Evolutionary conservation across 805 yeast species (phyloP), one percentile per base, ranked within the genome.

Genomic region (Schwanniomyces polymorphus): DNA sequence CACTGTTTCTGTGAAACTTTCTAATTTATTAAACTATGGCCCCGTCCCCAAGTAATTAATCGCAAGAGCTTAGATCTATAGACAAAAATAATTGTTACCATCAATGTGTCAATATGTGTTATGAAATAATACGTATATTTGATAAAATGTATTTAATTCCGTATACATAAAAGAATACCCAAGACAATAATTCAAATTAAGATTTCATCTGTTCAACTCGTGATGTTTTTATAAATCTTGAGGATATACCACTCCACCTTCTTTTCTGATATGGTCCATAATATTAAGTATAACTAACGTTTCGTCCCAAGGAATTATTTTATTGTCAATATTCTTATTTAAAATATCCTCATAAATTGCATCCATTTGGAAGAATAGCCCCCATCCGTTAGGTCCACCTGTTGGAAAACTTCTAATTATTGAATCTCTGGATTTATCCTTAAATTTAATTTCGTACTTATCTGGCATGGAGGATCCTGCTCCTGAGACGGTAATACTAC

Each of bases 321-420:
- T 60, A 47, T 72, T 69, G 50, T 72, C 67, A 11, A 58, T 55
- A 45, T 61, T 65, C 10, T 80, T 79, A 14, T 59, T 62, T 5
- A 56, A 45, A 34, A 81, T 62, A 45, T 73, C 78, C 39, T 68
- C 60, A 4, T 80, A 84, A 27, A 72, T 74, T 6, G 78, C 81
- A 54, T 79, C 75, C 1, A 84, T 84, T 61, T 81, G 85, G 58
- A 74, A 76, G 53, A 75, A 76, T 57, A 80, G 75, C 0, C 86
- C 86, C 23, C 23, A 21, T 21, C 23, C 23, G 5, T 21, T 21
- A 5, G 23, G 5, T 21, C 23, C 23, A 21, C 4, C 70, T 73
- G 7, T 67, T 60, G 14, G 12, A 12, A 28, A n/a, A 12, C 14
- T n/a, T 28, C 6, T n/a, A 28, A 28, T 7, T 12, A 28, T 12